phyloP scores from a whole-genome alignment of 1,284 basidiomycete genomes.

The Tilletia indica region DNA sequence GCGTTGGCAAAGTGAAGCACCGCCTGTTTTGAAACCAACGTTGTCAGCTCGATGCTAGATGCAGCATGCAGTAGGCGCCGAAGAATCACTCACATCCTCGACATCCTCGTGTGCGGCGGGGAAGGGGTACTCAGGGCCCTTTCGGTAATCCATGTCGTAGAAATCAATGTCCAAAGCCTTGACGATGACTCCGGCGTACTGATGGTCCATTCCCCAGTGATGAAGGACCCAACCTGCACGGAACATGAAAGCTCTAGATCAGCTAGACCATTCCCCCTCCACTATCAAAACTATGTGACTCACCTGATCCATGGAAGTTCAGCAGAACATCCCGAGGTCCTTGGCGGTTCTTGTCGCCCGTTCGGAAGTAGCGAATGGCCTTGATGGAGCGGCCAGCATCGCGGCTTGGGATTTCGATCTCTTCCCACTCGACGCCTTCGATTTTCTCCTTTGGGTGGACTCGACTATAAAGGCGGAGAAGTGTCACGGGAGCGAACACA shows the following conservation, averaged over 20 bases:
- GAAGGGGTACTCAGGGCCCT: conserved; percentile 48
- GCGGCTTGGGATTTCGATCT: conserved; percentile 1
- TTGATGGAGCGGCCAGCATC: conserved; percentile 2
- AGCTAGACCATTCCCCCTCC: too few species aligned
- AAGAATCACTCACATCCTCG: conserved; percentile 27
- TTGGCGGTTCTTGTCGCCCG: not conserved
- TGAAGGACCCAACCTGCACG: not conserved
- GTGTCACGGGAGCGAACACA: not conserved
- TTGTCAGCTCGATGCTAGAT: conserved; percentile 15
- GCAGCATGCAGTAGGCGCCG: conserved; percentile 15
- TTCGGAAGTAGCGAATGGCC: not conserved
- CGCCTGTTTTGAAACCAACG: conserved; percentile 20
- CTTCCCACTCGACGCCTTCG: not conserved
- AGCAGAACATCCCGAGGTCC: not conserved
- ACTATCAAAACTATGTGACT: too few species aligned
- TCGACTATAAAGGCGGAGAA: not conserved
- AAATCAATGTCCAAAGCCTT: conserved; percentile 18
- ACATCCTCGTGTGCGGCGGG: conserved; percentile 39
- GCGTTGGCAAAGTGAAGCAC: conserved; percentile 15
- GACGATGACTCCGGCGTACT: not conserved
- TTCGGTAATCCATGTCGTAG: conserved; percentile 49
- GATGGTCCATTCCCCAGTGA: not conserved
- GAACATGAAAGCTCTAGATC: too few species aligned
- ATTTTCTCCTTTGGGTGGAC: not conserved
- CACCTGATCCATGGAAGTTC: not conserved